Base-by-base conservation (phyloP, 2,329 filamentous ascomycete species). In the Nannizzia gypsea region DNA sequence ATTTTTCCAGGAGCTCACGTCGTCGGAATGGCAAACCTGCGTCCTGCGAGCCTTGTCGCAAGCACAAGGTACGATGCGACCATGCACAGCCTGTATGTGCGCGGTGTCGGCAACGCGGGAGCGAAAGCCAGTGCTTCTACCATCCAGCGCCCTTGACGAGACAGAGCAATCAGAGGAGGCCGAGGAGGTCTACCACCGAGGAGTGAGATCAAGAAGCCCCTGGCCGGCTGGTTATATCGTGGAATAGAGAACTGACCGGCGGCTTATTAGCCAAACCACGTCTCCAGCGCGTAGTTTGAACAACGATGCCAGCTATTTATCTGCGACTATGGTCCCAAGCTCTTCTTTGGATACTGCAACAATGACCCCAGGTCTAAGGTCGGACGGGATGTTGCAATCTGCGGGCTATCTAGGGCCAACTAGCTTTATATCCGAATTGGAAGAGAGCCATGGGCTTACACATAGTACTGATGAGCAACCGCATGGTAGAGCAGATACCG, bases 41-140 rank as follows among this genome's bases (percentile, higher is more conserved):
- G 9, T 66, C 65, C 9, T 66, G 65, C 58, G 64, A 66, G 34
- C 65, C 65, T 56, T 66, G 65, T 22, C 60, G 65, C 24, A 59
- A 63, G 54, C 46, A 60, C 8, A 66, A 66, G 26, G 60, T 56
- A 28, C 60, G 63, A 31, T 66, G 65, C 56, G 64, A 66, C 57
- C 65, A 66, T 38, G 54, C 40, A 13, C 61, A 61, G 52, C 65
- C 65, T 22, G 54, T 66, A 15, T 66, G 65, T 55, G 63, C 63
- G 17, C 61, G 63, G 40, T 66, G 65, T 38, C 56, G 34, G 17
- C 62, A 61, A 28, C 64, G 65, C n/a, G 61, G 63, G 3, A 57
- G 60, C 38, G 61, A 61, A 22, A 62, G 60, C 31, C 58, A 40
- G 38, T 66, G 65, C 61, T 66, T 59, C 36, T 66, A 66, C 34